phyloP scores from a whole-genome alignment of 2,329 filamentous ascomycete species.

The Leptographium flavum region DNA sequence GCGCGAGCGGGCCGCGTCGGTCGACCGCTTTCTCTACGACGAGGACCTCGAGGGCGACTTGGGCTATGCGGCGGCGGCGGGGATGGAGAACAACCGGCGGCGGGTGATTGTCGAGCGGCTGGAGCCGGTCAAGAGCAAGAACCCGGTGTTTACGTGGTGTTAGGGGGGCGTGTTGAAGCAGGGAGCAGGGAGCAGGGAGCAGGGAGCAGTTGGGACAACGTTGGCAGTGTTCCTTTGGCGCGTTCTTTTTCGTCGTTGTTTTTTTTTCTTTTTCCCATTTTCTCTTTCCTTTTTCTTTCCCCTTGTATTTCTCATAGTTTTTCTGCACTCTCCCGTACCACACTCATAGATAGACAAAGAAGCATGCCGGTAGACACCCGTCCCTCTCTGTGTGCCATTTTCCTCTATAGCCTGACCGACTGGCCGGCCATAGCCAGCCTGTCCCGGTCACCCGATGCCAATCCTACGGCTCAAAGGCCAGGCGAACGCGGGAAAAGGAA shows the following conservation, averaged over 20 bases:
- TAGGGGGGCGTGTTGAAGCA: constrained; percentile 24
- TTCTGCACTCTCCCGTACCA: background rate
- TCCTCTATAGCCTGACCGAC: too few species aligned
- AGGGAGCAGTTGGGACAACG: background rate
- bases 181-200: background rate
- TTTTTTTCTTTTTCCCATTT: background rate
- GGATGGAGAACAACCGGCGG: constrained; percentile 78
- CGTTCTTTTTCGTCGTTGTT: background rate
- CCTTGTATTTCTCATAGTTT: background rate
- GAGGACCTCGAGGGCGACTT: constrained; percentile 84
- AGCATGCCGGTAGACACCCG: too few species aligned
- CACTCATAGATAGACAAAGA: background rate
- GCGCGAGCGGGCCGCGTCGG: constrained; percentile 7
- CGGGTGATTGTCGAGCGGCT: constrained; percentile 95
- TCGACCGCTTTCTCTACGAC: constrained; percentile 10
- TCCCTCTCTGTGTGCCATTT: too few species aligned
- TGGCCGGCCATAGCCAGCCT: too few species aligned
- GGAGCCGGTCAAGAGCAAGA: constrained; percentile 88
- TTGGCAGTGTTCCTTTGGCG: too few species aligned
- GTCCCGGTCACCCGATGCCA: too few species aligned
- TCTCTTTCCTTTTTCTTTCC: background rate
- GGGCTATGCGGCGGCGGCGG: constrained; percentile 85
- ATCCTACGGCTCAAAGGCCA: too few species aligned
- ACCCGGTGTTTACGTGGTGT: constrained; percentile 97
- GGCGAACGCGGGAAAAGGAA: too few species aligned